These are phyloP conservation scores for Blastobotrys proliferans DNA, from an alignment of 1,139 yeast species.

Conservation along the genomic window DNA sequence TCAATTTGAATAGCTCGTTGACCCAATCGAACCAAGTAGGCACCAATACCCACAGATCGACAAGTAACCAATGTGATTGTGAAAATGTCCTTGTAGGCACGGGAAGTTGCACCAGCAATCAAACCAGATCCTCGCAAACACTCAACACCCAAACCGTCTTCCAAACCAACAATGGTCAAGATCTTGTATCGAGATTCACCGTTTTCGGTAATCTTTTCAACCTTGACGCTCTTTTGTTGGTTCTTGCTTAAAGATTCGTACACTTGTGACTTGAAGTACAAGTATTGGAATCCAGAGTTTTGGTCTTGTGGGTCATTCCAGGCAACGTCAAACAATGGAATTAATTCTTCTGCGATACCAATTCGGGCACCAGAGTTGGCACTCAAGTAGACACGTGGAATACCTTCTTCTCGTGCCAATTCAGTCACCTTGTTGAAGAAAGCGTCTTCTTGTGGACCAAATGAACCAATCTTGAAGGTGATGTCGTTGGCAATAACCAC, in stretches of 20 bases:
- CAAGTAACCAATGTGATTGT: slow-evolving; percentile 95
- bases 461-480: slow-evolving; percentile 96
- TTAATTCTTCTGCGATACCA: slow-evolving; percentile 93
- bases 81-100: slow-evolving; percentile 95
- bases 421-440: slow-evolving; percentile 92
- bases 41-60: slow-evolving; percentile 99
- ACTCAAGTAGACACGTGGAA: slow-evolving; percentile 91
- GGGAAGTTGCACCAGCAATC: slow-evolving; percentile 97
- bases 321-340: slow-evolving; percentile 84
- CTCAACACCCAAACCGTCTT: slow-evolving; percentile 97
- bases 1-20: slow-evolving; percentile 98
- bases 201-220: slow-evolving; percentile 76
- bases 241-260: slow-evolving; percentile 58
- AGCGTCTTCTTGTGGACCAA: slow-evolving; percentile 94
- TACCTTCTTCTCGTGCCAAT: slow-evolving; percentile 81
- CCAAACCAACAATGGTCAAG: slow-evolving; percentile 84
- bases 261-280: slow-evolving; percentile 73
- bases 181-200: slow-evolving; percentile 82
- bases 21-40: slow-evolving; percentile 93
- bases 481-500: slow-evolving; percentile 93
- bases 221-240: slow-evolving; percentile 53
- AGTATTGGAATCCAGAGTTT: slow-evolving; percentile 82
- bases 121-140: slow-evolving; percentile 97
- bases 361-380: slow-evolving; percentile 99
- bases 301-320: slow-evolving; percentile 81